Base-by-base conservation (phyloP, 164 flowering plant species). In the Berberis thunbergii region DNA sequence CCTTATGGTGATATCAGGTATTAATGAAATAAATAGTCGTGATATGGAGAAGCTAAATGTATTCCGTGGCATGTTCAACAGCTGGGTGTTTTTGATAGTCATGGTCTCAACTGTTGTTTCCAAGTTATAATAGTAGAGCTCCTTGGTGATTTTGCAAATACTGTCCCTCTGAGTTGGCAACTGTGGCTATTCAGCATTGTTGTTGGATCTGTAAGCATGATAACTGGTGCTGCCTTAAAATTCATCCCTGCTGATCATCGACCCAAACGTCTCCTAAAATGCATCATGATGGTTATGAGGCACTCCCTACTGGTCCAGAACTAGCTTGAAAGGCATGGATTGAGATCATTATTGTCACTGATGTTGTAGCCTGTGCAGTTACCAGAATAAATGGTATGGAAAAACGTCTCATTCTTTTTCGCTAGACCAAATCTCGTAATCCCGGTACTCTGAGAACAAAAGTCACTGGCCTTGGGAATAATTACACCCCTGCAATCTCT, bases 21-120 rank as follows among this genome's bases (percentile, higher is more conserved):
- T 62, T 44, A 62, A 62, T 41, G 64, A 62, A 62, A 62, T 62
- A 49, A 62, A 62, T 55, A 62, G 64, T 41, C 64, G 64, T 40
- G 64, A 62, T 9, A 62, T 62, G 64, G 64, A 62, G 64, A 62
- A 49, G 64, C 9, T 62, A 62, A 62, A 62, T 62, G 64, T 62
- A 26, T 62, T 62, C 45, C 64, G 55, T 46, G 64, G 64, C 54
- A 49, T 62, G 39, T 62, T 62, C 45, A 1, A 50, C 41, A 62
- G 64, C 39, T 61, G 64, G 64, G 64, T 61, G 6, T 61, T 61
- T 44, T 39, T 61, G 4, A 55, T n/a, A 7, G 64, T 61, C 54
- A 61, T 61, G 64, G 44, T 61, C 11, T 43, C 64, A 3, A 61
- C 64, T n/a, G 64, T 61, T 54, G 64, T 61, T 4, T 61, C 54